These are phyloP conservation scores for Lipomyces japonicus DNA, from an alignment of 805 yeast species.

Conservation along the genomic window DNA sequence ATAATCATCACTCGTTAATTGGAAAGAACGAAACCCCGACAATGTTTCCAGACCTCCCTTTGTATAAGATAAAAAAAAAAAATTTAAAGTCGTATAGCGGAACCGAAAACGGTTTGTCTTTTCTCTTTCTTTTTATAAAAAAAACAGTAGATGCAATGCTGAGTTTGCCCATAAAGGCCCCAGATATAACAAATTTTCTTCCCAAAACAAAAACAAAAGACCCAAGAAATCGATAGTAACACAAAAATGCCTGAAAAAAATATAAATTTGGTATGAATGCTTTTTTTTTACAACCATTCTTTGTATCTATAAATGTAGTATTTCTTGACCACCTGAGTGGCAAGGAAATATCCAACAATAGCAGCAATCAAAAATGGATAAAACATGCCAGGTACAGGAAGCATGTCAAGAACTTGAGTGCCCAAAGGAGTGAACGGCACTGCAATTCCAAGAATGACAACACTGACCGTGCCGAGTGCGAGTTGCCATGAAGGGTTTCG, in stretches of 20 bases:
- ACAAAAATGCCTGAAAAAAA: not conserved
- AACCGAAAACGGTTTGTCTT: not conserved
- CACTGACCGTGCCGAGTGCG: conserved; percentile 15
- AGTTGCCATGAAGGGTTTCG: conserved; percentile 29
- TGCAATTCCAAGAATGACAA: conserved; percentile 21
- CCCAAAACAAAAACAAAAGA: not conserved
- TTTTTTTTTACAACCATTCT: conserved; percentile 28
- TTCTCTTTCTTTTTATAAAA: not conserved
- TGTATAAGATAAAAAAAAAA: too few species aligned
- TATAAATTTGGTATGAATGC: too few species aligned
- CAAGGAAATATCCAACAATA: conserved; percentile 26
- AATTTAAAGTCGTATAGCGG: not conserved
- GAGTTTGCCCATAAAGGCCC: not conserved
- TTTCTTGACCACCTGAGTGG: conserved; percentile 28
- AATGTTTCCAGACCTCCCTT: too few species aligned
- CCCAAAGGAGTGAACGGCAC: conserved; percentile 28
- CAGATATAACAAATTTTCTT: not conserved
- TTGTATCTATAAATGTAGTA: conserved; percentile 20
- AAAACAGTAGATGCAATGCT: not conserved
- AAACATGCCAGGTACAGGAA: conserved; percentile 28
- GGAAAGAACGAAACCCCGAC: not conserved
- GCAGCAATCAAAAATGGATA: conserved; percentile 24
- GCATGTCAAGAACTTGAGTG: conserved; percentile 24
- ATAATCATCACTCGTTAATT: not conserved
- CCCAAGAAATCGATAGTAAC: not conserved